phyloP scores from a whole-genome alignment of 345 rosid genomes.

The Murraya koenigii region DNA sequence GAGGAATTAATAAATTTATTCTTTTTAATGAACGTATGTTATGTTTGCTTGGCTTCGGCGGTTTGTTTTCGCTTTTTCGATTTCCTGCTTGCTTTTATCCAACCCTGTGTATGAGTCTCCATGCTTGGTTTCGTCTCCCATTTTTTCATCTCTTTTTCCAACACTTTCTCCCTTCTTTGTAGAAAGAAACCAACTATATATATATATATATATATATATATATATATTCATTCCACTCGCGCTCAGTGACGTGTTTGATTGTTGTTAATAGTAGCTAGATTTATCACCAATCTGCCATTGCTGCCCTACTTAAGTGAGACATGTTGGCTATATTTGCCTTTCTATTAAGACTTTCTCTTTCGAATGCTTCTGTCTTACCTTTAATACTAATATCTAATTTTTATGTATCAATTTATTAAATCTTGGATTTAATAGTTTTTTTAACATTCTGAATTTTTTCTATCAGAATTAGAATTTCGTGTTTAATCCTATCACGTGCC shows the following conservation, averaged over 20 bases:
- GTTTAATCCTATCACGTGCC: too few relatives aligned
- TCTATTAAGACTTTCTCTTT: background rate
- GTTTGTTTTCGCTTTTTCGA: background rate
- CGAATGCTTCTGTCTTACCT: too few relatives aligned
- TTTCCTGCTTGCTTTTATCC: background rate
- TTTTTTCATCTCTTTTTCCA: background rate
- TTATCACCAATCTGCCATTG: background rate
- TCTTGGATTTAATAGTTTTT: too few relatives aligned
- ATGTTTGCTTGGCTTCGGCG: background rate
- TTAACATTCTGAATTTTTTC: too few relatives aligned
- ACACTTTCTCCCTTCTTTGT: background rate
- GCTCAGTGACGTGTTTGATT: background rate
- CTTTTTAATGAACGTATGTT: constrained; percentile 8
- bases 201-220: too few relatives aligned
- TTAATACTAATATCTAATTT: too few relatives aligned
- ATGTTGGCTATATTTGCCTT: background rate
- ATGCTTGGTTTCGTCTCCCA: background rate
- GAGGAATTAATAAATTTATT: background rate
- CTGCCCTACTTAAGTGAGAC: background rate
- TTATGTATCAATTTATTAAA: too few relatives aligned
- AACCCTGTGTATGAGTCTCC: background rate
- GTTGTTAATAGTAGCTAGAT: background rate
- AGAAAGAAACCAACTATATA: background rate
- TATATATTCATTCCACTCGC: too few relatives aligned
- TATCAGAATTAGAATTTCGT: too few relatives aligned